These are phyloP conservation scores for Alternaria conjuncta DNA, from an alignment of 2,329 filamentous ascomycete species.

Conservation along the genomic window DNA sequence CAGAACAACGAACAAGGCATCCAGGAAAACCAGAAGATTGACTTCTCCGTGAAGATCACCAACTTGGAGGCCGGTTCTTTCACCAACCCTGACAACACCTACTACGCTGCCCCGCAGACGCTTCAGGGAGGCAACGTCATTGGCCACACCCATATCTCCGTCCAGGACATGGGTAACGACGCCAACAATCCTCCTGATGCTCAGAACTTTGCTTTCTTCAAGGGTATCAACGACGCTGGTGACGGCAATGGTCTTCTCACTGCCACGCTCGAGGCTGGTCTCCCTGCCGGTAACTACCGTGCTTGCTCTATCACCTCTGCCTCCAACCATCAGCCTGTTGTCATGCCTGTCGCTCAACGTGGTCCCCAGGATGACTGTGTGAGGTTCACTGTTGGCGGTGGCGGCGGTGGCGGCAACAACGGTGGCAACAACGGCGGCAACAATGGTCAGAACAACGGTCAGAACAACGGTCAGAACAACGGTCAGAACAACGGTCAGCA, in stretches of 20 bases:
- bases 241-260: constrained; percentile 56
- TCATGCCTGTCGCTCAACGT: constrained; percentile 64
- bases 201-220: constrained; percentile 62
- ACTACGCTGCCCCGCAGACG: constrained; percentile 63
- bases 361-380: constrained; percentile 62
- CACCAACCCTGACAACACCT: constrained; percentile 61
- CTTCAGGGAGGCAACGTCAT: constrained; percentile 52
- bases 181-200: constrained; percentile 50
- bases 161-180: constrained; percentile 56
- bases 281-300: constrained; percentile 58
- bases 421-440: constrained; percentile 15
- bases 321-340: constrained; percentile 62
- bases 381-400: constrained; percentile 53
- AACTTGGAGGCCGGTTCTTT: constrained; percentile 62
- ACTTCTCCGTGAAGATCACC: constrained; percentile 55
- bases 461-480: constrained; percentile 5
- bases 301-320: constrained; percentile 61
- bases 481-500: constrained; percentile 5
- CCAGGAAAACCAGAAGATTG: constrained; percentile 52
- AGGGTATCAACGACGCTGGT: constrained; percentile 62
- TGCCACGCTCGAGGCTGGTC: constrained; percentile 55
- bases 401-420: constrained; percentile 14
- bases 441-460: constrained; percentile 6
- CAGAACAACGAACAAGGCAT: constrained; percentile 47
- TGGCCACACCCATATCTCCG: constrained; percentile 60